phyloP scores from a whole-genome alignment of 495 filamentous ascomycete genomes.

The Collariella sp. region DNA sequence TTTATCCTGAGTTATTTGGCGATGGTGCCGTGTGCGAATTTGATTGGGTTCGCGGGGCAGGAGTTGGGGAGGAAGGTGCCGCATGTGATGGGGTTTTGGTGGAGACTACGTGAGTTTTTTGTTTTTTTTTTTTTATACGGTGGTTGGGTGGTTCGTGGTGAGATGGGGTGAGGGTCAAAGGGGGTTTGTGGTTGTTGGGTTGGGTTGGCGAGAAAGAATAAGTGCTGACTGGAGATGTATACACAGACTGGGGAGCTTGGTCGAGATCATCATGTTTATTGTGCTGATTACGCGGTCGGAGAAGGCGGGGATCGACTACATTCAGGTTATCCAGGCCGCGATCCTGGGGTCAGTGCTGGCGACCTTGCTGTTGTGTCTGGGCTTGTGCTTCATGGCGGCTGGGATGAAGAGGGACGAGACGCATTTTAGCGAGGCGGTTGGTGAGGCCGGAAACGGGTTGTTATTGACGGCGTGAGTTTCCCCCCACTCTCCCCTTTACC shows the following conservation, averaged over 20 bases:
- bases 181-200: not conserved
- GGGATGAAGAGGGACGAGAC: slow-evolving; percentile 58
- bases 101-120: slow-evolving; percentile 53
- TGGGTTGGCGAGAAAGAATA: not conserved
- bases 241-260: slow-evolving; percentile 58
- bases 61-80: slow-evolving; percentile 73
- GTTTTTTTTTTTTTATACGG: not conserved
- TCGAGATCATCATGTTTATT: slow-evolving; percentile 80
- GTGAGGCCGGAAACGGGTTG: slow-evolving; percentile 72
- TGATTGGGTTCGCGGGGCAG: slow-evolving; percentile 77
- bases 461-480: slow-evolving; percentile 63
- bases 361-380: slow-evolving; percentile 35
- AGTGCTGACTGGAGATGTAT: not conserved
- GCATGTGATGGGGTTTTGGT: slow-evolving; percentile 68
- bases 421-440: slow-evolving; percentile 64
- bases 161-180: not conserved
- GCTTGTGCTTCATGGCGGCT: slow-evolving; percentile 58
- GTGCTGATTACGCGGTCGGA: slow-evolving; percentile 43
- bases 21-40: slow-evolving; percentile 83
- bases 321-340: slow-evolving; percentile 59
- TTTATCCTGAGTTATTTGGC: slow-evolving; percentile 42
- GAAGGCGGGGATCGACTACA: slow-evolving; percentile 29
- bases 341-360: slow-evolving; percentile 31
- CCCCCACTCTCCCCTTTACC: slow-evolving; percentile 1
- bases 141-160: not conserved